These are phyloP conservation scores for Gonapodya sp. DNA, from an alignment of 192 early-diverging fungal genomes.

Conservation along the genomic window DNA sequence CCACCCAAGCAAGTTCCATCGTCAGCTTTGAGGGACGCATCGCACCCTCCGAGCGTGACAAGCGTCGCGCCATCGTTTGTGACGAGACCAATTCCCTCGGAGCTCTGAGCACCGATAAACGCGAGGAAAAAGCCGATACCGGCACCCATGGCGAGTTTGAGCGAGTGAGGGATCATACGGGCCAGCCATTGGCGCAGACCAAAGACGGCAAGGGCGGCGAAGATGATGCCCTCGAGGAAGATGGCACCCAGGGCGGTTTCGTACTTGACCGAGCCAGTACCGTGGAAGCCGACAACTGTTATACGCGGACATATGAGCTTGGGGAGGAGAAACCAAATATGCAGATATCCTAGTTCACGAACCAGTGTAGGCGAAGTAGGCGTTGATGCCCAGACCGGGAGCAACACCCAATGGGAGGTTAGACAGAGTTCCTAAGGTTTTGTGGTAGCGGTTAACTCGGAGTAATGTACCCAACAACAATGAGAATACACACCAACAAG, in stretches of 20 bases:
- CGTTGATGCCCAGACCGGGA: slow-evolving; percentile 74
- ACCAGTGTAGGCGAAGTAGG: slow-evolving; percentile 58
- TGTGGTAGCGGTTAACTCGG: slow-evolving; percentile 20
- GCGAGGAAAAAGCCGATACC: slow-evolving; percentile 72
- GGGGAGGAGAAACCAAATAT: too few species aligned
- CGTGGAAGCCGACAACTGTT: slow-evolving; percentile 71
- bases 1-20: slow-evolving; percentile 45
- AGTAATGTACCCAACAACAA: background rate
- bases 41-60: slow-evolving; percentile 63
- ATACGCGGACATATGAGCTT: too few species aligned
- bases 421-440: slow-evolving; percentile 59
- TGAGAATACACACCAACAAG: slow-evolving; percentile 10
- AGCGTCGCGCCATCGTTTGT: slow-evolving; percentile 49
- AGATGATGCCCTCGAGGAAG: slow-evolving; percentile 72
- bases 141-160: slow-evolving; percentile 63
- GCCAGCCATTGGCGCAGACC: slow-evolving; percentile 76
- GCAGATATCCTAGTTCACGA: background rate
- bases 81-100: slow-evolving; percentile 72
- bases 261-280: slow-evolving; percentile 53
- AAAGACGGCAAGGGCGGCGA: slow-evolving; percentile 61
- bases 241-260: slow-evolving; percentile 48
- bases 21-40: slow-evolving; percentile 40
- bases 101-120: slow-evolving; percentile 69
- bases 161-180: slow-evolving; percentile 52
- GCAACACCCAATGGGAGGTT: slow-evolving; percentile 73